A percentile compares a stretch with the other conserved stretches of the same genome.
Evolutionary conservation across 2,329 filamentous ascomycete species (phyloP).

Genomic region (Fusarium vanettenii): DNA sequence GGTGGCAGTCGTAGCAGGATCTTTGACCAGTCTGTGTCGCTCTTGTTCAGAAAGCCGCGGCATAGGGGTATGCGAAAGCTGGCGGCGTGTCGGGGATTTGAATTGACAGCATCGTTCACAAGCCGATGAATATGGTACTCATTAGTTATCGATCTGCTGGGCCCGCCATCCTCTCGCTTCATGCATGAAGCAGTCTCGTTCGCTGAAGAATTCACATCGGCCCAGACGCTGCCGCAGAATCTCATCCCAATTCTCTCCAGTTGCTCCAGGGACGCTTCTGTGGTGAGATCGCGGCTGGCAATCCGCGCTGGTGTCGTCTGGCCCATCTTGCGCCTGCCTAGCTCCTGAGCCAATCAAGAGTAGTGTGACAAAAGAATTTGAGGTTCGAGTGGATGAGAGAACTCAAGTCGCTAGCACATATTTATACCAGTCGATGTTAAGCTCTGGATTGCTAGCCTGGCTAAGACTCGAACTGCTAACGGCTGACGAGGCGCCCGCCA

Average conservation of each 20-base stretch:
- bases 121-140: constrained; percentile 29
- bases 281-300: constrained; percentile 2
- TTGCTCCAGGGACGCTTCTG: constrained; percentile 23
- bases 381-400: neutral
- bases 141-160: constrained; percentile 22
- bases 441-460: neutral
- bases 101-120: neutral
- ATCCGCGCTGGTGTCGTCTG: neutral
- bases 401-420: neutral
- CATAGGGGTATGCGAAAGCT: constrained; percentile 6
- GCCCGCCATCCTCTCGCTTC: constrained; percentile 28
- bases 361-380: neutral
- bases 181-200: constrained; percentile 16
- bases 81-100: neutral
- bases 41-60: constrained; percentile 2
- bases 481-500: neutral
- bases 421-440: neutral
- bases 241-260: constrained; percentile 18
- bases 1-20: constrained; percentile 36
- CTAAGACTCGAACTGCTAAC: neutral
- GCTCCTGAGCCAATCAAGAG: neutral
- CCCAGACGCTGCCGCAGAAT: constrained; percentile 30
- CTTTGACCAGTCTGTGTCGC: constrained; percentile 18
- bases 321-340: neutral
- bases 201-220: neutral